Conservation (phyloP, 78 protist genomes). For the Polysphondylium violaceum region DNA sequence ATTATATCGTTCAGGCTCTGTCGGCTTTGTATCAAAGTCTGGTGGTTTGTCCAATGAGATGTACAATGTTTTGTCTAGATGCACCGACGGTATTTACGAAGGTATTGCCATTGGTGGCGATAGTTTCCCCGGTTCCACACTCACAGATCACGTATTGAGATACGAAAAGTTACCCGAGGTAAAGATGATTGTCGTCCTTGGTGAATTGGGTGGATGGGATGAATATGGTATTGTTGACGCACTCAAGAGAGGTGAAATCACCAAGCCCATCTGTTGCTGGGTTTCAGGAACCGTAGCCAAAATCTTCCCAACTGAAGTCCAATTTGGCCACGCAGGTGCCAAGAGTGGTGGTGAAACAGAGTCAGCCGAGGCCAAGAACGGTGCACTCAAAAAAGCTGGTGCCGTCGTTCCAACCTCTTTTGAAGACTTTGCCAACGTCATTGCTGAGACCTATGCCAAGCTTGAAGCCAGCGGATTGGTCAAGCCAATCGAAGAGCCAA, state of each 20-base stretch:
- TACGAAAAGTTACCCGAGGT: constrained; percentile 77
- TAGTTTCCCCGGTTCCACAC: constrained; percentile 92
- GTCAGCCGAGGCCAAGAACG: constrained; percentile 93
- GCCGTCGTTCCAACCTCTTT: constrained; percentile 93
- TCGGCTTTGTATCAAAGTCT: constrained; percentile 92
- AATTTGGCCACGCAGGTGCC: constrained; percentile 98
- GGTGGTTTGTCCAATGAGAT: constrained; percentile 96
- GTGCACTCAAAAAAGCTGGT: constrained; percentile 90
- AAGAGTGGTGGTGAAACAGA: constrained; percentile 80
- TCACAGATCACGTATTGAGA: constrained; percentile 90
- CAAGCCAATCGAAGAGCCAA: constrained; percentile 86
- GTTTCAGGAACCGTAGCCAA: constrained; percentile 95
- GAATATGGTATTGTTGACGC: constrained; percentile 93
- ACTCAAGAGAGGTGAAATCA: constrained; percentile 87
- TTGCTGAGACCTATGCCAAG: constrained; percentile 59
- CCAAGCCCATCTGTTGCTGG: constrained; percentile 96
- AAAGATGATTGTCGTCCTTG: constrained; percentile 93
- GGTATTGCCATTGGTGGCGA: constrained; percentile 98
- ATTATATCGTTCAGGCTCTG: constrained; percentile 95
- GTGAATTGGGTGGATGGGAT: constrained; percentile 96
- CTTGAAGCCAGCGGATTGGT: constrained; percentile 75
- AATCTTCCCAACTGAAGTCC: constrained; percentile 84
- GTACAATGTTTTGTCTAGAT: constrained; percentile 92
- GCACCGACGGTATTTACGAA: constrained; percentile 94
- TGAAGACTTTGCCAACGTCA: constrained; percentile 86